Evolutionary conservation across 1,139 yeast species (phyloP).

Genomic region (Debaryomyces psychrophilus): DNA sequence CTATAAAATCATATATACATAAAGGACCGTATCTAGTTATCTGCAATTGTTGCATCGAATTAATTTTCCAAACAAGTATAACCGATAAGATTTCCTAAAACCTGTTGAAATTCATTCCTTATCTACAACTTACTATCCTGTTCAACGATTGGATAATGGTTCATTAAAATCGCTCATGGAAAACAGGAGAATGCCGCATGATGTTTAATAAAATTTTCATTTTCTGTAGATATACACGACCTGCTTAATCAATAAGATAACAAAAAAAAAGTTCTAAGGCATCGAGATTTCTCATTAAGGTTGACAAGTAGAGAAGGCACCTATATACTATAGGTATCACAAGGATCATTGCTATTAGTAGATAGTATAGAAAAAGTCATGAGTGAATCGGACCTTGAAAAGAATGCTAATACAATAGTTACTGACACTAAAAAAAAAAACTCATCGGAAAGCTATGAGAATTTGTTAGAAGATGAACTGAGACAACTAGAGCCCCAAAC

Average conservation of each 20-base stretch:
- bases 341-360: neutral
- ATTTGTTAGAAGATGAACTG: constrained; percentile 1
- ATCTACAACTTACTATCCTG: too few relatives aligned
- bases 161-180: too few relatives aligned
- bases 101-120: too few relatives aligned
- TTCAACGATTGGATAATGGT: too few relatives aligned
- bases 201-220: neutral
- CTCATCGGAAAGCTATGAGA: constrained; percentile 10
- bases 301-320: neutral
- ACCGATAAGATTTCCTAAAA: too few relatives aligned
- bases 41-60: too few relatives aligned
- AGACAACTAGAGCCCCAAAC: neutral
- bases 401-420: neutral
- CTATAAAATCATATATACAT: too few relatives aligned
- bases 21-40: too few relatives aligned
- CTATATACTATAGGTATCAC: neutral
- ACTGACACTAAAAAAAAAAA: constrained; percentile 4
- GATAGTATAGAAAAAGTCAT: neutral
- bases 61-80: too few relatives aligned
- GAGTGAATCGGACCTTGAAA: neutral
- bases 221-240: neutral
- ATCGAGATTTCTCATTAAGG: neutral
- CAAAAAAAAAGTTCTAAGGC: neutral
- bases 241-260: neutral
- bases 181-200: neutral